These are phyloP conservation scores for Nissolia schottii DNA, from an alignment of 306 rosid genomes.

Conservation along the genomic window DNA sequence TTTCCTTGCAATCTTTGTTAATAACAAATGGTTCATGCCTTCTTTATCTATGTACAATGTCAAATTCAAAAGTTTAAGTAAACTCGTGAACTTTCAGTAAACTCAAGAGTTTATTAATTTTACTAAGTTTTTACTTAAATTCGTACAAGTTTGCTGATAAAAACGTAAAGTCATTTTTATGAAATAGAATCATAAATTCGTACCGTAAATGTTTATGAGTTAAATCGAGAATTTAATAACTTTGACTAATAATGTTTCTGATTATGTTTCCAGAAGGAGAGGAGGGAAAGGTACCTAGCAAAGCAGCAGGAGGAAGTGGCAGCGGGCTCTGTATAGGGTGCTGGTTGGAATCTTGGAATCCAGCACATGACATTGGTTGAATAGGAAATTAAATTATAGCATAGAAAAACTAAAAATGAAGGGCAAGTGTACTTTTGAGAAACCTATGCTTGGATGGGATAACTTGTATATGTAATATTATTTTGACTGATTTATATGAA, in stretches of 20 bases:
- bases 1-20: background rate
- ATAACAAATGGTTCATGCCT: background rate
- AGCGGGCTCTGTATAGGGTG: conserved; percentile 56
- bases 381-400: background rate
- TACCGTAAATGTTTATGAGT: too few species aligned
- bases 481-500: conserved; percentile 8
- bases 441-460: conserved; percentile 19
- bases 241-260: too few species aligned
- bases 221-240: too few species aligned
- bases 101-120: too few species aligned
- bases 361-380: background rate
- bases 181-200: too few species aligned
- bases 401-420: conserved; percentile 12
- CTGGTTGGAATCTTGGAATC: conserved; percentile 20
- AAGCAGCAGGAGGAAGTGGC: conserved; percentile 79
- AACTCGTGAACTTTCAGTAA: too few species aligned
- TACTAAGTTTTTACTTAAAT: too few species aligned
- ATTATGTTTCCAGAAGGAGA: conserved; percentile 64
- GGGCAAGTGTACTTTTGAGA: conserved; percentile 19
- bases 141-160: too few species aligned
- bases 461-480: conserved; percentile 29
- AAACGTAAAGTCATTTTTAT: too few species aligned
- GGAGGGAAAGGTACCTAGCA: conserved; percentile 96
- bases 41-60: too few species aligned
- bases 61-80: too few species aligned